Evolutionary conservation across 768 basidiomycete species (phyloP).

Genomic region (Boletales sp.): DNA sequence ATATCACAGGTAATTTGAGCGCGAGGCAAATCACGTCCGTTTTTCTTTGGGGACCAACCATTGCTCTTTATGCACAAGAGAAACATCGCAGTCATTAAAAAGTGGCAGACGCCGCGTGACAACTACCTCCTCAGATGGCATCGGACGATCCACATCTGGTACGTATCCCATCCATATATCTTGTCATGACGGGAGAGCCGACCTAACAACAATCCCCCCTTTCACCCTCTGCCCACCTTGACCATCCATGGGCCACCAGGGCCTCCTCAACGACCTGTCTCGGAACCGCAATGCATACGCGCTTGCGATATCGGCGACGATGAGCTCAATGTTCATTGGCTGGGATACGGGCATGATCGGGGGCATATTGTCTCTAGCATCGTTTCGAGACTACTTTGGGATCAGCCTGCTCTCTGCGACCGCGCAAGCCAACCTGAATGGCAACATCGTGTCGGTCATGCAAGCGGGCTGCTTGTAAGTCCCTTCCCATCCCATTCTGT

Average conservation of each 20-base stretch:
- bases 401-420: slow-evolving; percentile 35
- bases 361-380: slow-evolving; percentile 42
- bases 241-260: slow-evolving; percentile 24
- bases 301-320: slow-evolving; percentile 41
- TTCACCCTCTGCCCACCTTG: neutral
- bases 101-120: too few relatives aligned
- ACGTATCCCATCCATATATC: neutral
- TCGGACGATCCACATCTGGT: neutral
- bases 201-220: too few relatives aligned
- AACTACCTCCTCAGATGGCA: too few relatives aligned
- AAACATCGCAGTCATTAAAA: too few relatives aligned
- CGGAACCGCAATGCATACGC: slow-evolving; percentile 44
- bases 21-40: too few relatives aligned
- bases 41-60: too few relatives aligned
- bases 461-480: slow-evolving; percentile 49
- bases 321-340: slow-evolving; percentile 49
- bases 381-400: slow-evolving; percentile 49
- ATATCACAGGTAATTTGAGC: too few relatives aligned
- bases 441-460: slow-evolving; percentile 50
- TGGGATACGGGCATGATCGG: slow-evolving; percentile 52
- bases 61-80: too few relatives aligned
- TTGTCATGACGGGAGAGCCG: too few relatives aligned
- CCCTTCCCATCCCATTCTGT: neutral
- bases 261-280: slow-evolving; percentile 20
- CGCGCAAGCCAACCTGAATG: slow-evolving; percentile 41